A percentile compares a stretch with the other conserved stretches of the same genome.
Evolutionary conservation across 345 rosid species (phyloP).

Genomic region (Ceriops zippeliana): DNA sequence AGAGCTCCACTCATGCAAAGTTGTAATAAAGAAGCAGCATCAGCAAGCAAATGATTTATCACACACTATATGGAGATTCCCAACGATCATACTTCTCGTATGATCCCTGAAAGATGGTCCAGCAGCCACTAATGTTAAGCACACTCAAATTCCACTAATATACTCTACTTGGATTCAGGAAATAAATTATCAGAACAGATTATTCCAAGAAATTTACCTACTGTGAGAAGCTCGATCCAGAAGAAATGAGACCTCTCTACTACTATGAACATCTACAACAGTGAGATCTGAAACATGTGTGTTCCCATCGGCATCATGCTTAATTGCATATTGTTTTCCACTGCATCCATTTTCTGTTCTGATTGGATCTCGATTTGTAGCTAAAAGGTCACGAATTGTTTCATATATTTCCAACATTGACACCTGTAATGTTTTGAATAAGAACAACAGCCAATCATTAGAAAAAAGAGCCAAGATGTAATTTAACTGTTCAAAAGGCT

Average conservation of each 20-base stretch:
- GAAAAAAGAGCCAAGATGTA: not conserved
- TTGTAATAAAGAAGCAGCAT: not conserved
- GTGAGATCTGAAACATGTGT: conserved; percentile 33
- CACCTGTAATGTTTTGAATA: conserved; percentile 47
- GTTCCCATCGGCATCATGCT: conserved; percentile 31
- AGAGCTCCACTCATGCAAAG: not conserved
- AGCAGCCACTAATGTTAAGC: not conserved
- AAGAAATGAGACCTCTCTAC: conserved; percentile 41
- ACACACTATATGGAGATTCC: not conserved
- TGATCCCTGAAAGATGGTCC: not conserved
- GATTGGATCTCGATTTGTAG: conserved; percentile 52
- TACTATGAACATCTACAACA: conserved; percentile 29
- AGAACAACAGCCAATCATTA: not conserved
- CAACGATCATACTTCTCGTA: not conserved
- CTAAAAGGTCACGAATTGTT: conserved; percentile 77
- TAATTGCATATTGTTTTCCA: conserved; percentile 32
- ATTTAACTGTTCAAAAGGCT: conserved; percentile 1
- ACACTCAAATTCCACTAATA: not conserved
- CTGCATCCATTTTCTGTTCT: conserved; percentile 57
- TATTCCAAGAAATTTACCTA: conserved; percentile 42
- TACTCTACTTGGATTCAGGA: not conserved
- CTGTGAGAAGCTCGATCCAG: conserved; percentile 81
- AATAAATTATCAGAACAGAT: not conserved
- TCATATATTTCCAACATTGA: conserved; percentile 98
- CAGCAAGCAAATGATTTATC: not conserved